Conservation (phyloP, 257 asterid genomes). For the Rauvolfia tetraphylla region DNA sequence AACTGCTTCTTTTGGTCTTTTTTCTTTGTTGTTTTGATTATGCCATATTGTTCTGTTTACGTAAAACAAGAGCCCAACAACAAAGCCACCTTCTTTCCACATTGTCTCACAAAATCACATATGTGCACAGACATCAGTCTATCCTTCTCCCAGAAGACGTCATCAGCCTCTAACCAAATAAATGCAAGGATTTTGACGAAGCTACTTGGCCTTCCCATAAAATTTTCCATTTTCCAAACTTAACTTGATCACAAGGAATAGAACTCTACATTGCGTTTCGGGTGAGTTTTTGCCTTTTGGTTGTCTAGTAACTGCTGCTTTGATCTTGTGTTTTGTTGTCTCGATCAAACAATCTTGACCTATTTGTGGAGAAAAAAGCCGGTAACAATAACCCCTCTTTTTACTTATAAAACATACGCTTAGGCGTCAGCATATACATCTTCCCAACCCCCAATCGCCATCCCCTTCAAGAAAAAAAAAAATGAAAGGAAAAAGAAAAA, state of each 20-base stretch:
- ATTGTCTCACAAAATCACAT: no score
- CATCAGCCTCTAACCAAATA: no score
- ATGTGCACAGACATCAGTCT: no score
- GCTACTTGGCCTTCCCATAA: neutral
- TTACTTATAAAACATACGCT: no score
- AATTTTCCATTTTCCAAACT: conserved; percentile 6
- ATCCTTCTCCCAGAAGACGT: no score
- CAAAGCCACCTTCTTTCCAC: neutral
- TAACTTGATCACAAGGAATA: neutral
- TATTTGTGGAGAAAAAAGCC: no score
- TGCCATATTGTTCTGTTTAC: neutral
- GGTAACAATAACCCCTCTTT: no score
- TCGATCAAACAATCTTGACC: no score
- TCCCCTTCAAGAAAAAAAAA: no score
- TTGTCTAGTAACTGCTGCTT: neutral
- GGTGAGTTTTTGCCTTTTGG: neutral
- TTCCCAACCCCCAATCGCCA: no score
- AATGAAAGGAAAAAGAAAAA: no score
- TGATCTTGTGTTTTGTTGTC: neutral
- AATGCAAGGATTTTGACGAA: neutral
- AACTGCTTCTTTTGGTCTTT: neutral
- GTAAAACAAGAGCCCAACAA: neutral
- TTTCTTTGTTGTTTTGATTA: neutral
- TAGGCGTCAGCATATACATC: no score
- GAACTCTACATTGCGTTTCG: neutral